Conservation (phyloP, 495 filamentous ascomycete species). For the Chaetomium tenue region DNA sequence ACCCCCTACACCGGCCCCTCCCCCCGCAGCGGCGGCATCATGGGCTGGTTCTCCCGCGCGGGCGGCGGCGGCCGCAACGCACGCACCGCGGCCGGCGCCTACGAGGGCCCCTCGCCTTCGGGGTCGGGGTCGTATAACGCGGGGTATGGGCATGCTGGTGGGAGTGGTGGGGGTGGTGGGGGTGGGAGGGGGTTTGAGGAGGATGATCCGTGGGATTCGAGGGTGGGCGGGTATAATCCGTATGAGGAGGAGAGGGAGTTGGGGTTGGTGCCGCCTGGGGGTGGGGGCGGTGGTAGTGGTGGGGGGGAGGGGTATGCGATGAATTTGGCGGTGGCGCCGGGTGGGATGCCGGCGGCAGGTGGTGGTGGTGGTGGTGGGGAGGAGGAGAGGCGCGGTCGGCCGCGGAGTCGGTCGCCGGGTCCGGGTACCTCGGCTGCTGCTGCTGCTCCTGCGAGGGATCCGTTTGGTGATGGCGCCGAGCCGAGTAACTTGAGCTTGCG, state of each 20-base stretch:
- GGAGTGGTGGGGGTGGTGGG: constrained; percentile 32
- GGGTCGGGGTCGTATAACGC: constrained; percentile 12
- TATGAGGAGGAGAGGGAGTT: constrained; percentile 68
- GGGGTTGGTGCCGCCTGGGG: constrained; percentile 34
- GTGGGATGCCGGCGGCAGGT: background rate
- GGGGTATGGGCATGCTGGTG: constrained; percentile 20
- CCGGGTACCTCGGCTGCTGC: background rate
- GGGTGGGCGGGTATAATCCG: constrained; percentile 59
- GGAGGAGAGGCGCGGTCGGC: constrained; percentile 37
- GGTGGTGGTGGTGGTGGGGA: background rate
- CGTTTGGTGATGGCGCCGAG: constrained; percentile 58
- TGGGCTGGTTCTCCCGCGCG: constrained; percentile 57
- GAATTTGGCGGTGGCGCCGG: constrained; percentile 38
- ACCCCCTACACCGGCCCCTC: constrained; percentile 41
- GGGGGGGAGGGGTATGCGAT: constrained; percentile 48
- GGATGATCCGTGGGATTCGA: constrained; percentile 70
- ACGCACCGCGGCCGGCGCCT: constrained; percentile 58
- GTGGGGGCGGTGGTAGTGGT: constrained; percentile 24
- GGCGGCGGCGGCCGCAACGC: constrained; percentile 50
- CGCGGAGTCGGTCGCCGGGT: constrained; percentile 36
- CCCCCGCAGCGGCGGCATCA: constrained; percentile 56
- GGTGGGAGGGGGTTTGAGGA: constrained; percentile 49
- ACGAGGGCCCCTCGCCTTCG: constrained; percentile 47
- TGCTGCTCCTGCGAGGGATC: constrained; percentile 39
- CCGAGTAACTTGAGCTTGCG: constrained; percentile 54